Evolutionary conservation across 2,329 filamentous ascomycete genomes (phyloP).

Genomic region (Colletotrichum karsti): DNA sequence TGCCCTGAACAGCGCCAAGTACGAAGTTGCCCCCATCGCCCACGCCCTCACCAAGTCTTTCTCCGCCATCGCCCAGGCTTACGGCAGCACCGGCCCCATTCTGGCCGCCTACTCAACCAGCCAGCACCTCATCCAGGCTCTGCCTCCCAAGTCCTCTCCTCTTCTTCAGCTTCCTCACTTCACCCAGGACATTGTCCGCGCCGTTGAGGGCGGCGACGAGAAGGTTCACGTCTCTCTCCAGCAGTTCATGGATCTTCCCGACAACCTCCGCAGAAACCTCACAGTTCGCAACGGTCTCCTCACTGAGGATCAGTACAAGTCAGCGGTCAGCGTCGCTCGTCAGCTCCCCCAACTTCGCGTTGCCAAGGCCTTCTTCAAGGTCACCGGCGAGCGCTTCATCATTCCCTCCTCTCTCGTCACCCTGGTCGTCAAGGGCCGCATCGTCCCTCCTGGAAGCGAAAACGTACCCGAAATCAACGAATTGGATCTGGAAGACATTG

Average conservation of each 20-base stretch:
- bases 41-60: conserved; percentile 87
- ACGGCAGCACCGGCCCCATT: conserved; percentile 83
- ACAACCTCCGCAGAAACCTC: conserved; percentile 75
- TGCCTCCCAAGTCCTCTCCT: conserved; percentile 84
- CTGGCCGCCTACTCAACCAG: conserved; percentile 82
- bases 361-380: conserved; percentile 97
- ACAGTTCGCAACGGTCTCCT: conserved; percentile 77
- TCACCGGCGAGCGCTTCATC: conserved; percentile 91
- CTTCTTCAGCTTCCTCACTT: conserved; percentile 93
- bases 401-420: conserved; percentile 93
- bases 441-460: conserved; percentile 85
- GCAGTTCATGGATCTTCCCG: conserved; percentile 86
- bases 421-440: conserved; percentile 92
- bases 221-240: conserved; percentile 83
- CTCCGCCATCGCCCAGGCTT: conserved; percentile 86
- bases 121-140: conserved; percentile 89
- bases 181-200: conserved; percentile 70
- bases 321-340: conserved; percentile 78
- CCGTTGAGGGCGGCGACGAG: conserved; percentile 74
- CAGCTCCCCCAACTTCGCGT: conserved; percentile 87
- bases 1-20: conserved; percentile 84
- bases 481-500: conserved; percentile 86
- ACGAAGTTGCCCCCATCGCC: conserved; percentile 87
- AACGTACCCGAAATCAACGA: conserved; percentile 79
- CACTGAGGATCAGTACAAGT: conserved; percentile 78